Conservation (phyloP, 176 grass and related monocot species). For the Pontederia paniculata region DNA sequence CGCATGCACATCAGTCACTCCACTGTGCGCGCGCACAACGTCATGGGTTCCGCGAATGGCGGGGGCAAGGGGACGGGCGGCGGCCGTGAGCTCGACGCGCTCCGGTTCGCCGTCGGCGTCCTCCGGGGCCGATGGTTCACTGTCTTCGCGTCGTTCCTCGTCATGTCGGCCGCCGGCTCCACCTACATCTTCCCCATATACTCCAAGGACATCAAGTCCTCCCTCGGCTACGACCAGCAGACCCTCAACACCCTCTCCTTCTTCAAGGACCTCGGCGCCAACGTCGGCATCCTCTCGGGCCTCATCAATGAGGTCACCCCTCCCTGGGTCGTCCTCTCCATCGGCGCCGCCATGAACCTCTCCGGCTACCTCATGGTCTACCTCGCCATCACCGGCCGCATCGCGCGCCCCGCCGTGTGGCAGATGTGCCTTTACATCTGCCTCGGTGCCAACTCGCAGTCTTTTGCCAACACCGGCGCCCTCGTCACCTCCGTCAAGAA, state of each 20-base stretch:
- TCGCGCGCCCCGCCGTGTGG: conserved; percentile 31
- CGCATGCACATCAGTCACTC: too few relatives aligned
- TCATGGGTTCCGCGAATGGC: conserved; percentile 31
- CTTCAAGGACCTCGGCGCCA: conserved; percentile 56
- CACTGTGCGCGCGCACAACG: too few relatives aligned
- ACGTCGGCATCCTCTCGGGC: conserved; percentile 51
- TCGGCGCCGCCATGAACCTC: conserved; percentile 57
- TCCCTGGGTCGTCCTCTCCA: conserved; percentile 55
- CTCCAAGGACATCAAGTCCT: conserved; percentile 52
- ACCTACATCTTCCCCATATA: conserved; percentile 68
- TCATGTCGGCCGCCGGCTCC: conserved; percentile 49
- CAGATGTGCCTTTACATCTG: conserved; percentile 76
- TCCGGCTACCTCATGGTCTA: conserved; percentile 70
- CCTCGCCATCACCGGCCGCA: conserved; percentile 56
- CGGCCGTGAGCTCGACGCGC: conserved; percentile 7
- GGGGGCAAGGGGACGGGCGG: neutral
- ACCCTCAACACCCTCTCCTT: conserved; percentile 65
- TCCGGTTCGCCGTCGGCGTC: conserved; percentile 36
- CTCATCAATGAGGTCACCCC: conserved; percentile 77
- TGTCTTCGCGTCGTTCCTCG: conserved; percentile 57
- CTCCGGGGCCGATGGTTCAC: conserved; percentile 56
- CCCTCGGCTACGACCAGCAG: conserved; percentile 47
- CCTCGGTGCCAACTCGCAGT: conserved; percentile 58
- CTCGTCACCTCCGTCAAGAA: conserved; percentile 71
- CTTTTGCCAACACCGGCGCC: conserved; percentile 62